These are phyloP conservation scores for Curvularia sp. DNA, from an alignment of 2,329 filamentous ascomycete species.

Conservation along the genomic window DNA sequence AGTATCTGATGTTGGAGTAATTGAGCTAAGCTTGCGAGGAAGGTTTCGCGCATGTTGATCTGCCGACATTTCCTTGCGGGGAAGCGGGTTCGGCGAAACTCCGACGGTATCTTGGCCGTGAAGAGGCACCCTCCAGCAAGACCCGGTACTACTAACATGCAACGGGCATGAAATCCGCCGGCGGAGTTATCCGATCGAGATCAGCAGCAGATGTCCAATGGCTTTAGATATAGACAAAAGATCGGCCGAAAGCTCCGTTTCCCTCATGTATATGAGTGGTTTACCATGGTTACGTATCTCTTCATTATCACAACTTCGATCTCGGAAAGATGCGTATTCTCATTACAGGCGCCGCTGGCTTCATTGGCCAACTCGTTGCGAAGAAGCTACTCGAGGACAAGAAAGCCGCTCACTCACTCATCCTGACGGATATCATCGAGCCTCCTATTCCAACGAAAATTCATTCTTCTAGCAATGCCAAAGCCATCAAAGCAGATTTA, in stretches of 20 bases:
- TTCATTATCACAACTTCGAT: neutral
- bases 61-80: conserved; percentile 12
- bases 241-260: conserved; percentile 7
- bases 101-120: conserved; percentile 8
- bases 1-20: neutral
- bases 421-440: conserved; percentile 63
- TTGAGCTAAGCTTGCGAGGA: conserved; percentile 1
- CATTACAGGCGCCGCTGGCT: conserved; percentile 68
- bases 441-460: conserved; percentile 58
- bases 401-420: conserved; percentile 52
- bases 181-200: neutral
- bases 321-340: conserved; percentile 53
- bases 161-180: neutral
- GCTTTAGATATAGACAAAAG: neutral
- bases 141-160: neutral
- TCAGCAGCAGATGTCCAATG: neutral
- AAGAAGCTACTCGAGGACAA: conserved; percentile 60
- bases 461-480: conserved; percentile 50
- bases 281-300: conserved; percentile 4
- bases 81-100: conserved; percentile 17
- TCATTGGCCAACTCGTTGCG: conserved; percentile 66
- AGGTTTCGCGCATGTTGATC: conserved; percentile 7
- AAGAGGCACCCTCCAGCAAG: conserved; percentile 3
- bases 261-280: conserved; percentile 8
- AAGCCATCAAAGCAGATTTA: conserved; percentile 60